Base-by-base conservation (phyloP, 169 alveolate genomes). In the Plasmodium inui region DNA sequence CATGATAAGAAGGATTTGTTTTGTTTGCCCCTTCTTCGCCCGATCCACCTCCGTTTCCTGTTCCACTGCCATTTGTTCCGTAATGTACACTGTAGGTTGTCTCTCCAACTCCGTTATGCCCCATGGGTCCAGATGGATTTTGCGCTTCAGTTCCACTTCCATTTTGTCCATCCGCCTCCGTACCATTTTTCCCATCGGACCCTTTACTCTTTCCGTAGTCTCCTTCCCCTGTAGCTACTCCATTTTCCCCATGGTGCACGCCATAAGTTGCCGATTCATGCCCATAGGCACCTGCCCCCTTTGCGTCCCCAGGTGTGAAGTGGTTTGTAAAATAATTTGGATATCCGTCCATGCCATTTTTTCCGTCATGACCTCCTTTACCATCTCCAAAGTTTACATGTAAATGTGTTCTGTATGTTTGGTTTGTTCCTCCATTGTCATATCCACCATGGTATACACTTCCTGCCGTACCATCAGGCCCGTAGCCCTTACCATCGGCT, bases 1-100 rank as follows among this genome's bases (percentile, higher is more conserved):
- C 76, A 26, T 26, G 19, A 67, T 67, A 4, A 22, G 76, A 67
- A 26, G 30, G 30, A 7, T 67, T 67, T 26, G 41, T 67, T 67
- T 19, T 67, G 37, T 67, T 67, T 67, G 34, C 30, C 37, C 37
- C 76, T 22, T 67, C 76, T 67, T 28, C 76, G n/a, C 76, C 76
- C 22, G 37, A 41, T 22, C 76, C 76, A 26, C 41, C 37, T 6
- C 34, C 76, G 14, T 67, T 67, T 22, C 2, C 3, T 67, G 7
- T 67, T 67, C 76, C 76, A 9, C 9, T 1, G 12, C 89, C 92
- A 37, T 41, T n/a, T 22, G 34, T 39, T 30, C 89, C 89, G 22
- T 22, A 57, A n/a, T 79, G 39, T 41, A 79, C 14, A 79, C 12
- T 32, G 26, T 79, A 79, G 32, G 73, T 61, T 61, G 92, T n/a